These are phyloP conservation scores for Trichoderma brevicompactum DNA, from an alignment of 2,329 filamentous ascomycete species.

Conservation along the genomic window DNA sequence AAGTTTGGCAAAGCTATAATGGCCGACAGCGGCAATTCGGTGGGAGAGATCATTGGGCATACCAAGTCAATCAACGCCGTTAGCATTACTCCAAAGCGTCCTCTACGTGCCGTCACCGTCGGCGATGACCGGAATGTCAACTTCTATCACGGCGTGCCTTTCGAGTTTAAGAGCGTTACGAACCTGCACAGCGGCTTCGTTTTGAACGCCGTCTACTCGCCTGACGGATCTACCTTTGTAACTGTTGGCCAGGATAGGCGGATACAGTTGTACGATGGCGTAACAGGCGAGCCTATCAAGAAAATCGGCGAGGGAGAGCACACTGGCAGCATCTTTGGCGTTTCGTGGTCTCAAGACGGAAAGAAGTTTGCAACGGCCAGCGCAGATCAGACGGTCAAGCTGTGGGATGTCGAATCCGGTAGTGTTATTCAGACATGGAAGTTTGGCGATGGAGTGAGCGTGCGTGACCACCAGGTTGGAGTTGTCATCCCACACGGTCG, in stretches of 20 bases:
- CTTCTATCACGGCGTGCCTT: conserved; percentile 92
- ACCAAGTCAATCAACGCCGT: conserved; percentile 90
- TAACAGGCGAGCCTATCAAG: conserved; percentile 81
- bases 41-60: conserved; percentile 92
- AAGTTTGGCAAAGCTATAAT: conserved; percentile 93
- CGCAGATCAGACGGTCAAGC: conserved; percentile 90
- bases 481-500: conserved; percentile 86
- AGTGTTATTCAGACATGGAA: conserved; percentile 81
- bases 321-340: conserved; percentile 88
- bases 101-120: conserved; percentile 88
- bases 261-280: conserved; percentile 95
- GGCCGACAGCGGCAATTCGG: conserved; percentile 92
- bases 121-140: conserved; percentile 88
- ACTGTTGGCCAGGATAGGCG: conserved; percentile 90
- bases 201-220: conserved; percentile 85
- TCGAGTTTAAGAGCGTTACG: conserved; percentile 90
- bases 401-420: conserved; percentile 87
- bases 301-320: conserved; percentile 84
- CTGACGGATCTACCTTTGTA: conserved; percentile 79
- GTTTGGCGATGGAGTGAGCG: conserved; percentile 76
- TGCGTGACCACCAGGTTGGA: conserved; percentile 89
- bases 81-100: conserved; percentile 84
- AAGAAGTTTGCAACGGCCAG: conserved; percentile 87
- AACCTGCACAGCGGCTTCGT: conserved; percentile 87
- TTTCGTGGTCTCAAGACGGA: conserved; percentile 88